Conservation (phyloP, 768 basidiomycete species). For the Leucosporidium yakuticum region DNA sequence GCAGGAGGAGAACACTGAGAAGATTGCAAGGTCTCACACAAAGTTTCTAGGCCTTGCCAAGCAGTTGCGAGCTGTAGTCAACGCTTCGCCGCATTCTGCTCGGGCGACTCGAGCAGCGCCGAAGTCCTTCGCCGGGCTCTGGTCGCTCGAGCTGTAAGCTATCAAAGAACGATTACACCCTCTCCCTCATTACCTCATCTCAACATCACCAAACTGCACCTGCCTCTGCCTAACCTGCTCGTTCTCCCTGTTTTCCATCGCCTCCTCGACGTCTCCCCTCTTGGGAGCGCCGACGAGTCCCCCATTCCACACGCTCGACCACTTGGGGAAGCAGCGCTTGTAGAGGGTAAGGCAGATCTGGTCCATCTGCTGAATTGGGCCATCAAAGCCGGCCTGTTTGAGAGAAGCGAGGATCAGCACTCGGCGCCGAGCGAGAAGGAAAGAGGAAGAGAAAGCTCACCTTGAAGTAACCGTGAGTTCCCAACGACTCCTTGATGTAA, state of each 20-base stretch:
- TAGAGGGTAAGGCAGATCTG: slow-evolving; percentile 92
- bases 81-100: too few species aligned
- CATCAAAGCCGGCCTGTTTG: slow-evolving; percentile 50
- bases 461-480: slow-evolving; percentile 97
- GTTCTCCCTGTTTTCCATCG: background rate
- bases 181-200: slow-evolving; percentile 2
- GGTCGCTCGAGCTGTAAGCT: too few species aligned
- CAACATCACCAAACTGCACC: background rate
- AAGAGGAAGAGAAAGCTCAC: slow-evolving; percentile 57
- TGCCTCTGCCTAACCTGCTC: background rate
- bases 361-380: slow-evolving; percentile 91
- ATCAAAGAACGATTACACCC: background rate
- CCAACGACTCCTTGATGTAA: slow-evolving; percentile 84
- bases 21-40: too few species aligned
- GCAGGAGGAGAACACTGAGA: too few species aligned
- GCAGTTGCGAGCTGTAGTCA: too few species aligned
- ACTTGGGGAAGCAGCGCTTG: slow-evolving; percentile 89
- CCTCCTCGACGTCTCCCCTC: slow-evolving; percentile 1
- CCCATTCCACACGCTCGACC: slow-evolving; percentile 46
- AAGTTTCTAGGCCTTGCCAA: too few species aligned
- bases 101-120: too few species aligned
- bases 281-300: slow-evolving; percentile 2
- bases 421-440: too few species aligned
- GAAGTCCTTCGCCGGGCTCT: too few species aligned
- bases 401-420: background rate